Evolutionary conservation across 768 basidiomycete species (phyloP).

Genomic region (Boletus reticuloceps): DNA sequence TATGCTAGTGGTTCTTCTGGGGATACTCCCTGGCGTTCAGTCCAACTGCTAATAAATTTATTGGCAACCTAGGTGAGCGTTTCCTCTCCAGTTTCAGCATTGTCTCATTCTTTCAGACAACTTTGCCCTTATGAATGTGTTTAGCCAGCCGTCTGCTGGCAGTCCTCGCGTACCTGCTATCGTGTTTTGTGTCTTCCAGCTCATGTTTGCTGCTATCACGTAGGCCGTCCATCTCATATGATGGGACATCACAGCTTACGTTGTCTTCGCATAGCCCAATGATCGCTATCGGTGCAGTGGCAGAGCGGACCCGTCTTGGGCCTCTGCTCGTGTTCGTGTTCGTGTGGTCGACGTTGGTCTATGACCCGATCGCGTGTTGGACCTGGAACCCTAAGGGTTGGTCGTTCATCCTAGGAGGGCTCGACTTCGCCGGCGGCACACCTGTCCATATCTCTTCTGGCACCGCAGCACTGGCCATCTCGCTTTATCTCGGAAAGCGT

Average conservation of each 20-base stretch:
- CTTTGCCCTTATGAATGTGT: slow-evolving; percentile 80
- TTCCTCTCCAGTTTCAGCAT: neutral
- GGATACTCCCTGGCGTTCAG: slow-evolving; percentile 92
- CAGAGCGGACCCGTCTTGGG: slow-evolving; percentile 83
- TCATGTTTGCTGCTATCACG: slow-evolving; percentile 91
- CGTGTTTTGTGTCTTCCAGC: slow-evolving; percentile 81
- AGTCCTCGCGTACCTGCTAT: slow-evolving; percentile 68
- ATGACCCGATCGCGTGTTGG: slow-evolving; percentile 96
- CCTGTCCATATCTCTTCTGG: slow-evolving; percentile 97
- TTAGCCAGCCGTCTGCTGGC: slow-evolving; percentile 72
- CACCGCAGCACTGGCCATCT: slow-evolving; percentile 86
- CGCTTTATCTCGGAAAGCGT: slow-evolving; percentile 87
- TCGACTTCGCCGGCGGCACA: slow-evolving; percentile 94
- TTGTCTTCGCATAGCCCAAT: slow-evolving; percentile 54
- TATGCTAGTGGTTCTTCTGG: slow-evolving; percentile 91
- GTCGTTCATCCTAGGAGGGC: slow-evolving; percentile 77
- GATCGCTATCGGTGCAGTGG: slow-evolving; percentile 88
- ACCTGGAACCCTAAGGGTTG: slow-evolving; percentile 84
- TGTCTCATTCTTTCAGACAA: slow-evolving; percentile 49
- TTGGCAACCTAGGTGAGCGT: slow-evolving; percentile 76
- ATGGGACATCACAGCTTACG: neutral
- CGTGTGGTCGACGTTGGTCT: slow-evolving; percentile 84
- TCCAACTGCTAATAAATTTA: slow-evolving; percentile 68
- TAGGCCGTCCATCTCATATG: slow-evolving; percentile 33
- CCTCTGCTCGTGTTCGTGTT: slow-evolving; percentile 91